A percentile compares a stretch with the other conserved stretches of the same genome.
Conservation (phyloP, 768 basidiomycete genomes). For the Suillus subluteus region DNA sequence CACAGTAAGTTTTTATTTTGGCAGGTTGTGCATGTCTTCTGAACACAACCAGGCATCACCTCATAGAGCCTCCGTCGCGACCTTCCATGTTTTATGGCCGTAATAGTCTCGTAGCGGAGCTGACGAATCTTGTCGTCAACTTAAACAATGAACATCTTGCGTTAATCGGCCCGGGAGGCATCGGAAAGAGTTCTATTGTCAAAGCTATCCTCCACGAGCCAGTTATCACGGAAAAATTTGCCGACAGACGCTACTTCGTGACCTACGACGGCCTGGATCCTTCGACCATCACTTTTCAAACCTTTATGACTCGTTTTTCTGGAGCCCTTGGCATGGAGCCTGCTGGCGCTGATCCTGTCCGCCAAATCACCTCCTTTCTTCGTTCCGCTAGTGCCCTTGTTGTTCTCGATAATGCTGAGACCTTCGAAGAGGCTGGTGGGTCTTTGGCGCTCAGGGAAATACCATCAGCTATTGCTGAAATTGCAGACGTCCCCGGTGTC, state of each 20-base stretch:
- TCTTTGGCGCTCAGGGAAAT: too few species aligned
- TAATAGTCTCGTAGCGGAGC: not conserved
- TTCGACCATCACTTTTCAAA: not conserved
- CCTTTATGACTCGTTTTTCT: constrained; percentile 2
- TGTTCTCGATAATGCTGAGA: too few species aligned
- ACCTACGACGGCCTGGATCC: not conserved
- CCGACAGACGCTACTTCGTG: constrained; percentile 3
- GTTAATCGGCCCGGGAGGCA: not conserved
- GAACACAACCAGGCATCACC: not conserved
- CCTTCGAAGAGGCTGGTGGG: too few species aligned
- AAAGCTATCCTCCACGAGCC: constrained; percentile 6
- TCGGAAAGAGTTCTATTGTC: constrained; percentile 7
- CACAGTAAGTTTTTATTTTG: too few species aligned
- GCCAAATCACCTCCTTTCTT: too few species aligned
- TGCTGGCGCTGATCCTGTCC: not conserved
- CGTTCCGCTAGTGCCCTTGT: too few species aligned
- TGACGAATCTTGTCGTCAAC: not conserved
- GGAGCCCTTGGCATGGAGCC: not conserved
- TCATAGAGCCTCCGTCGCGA: not conserved
- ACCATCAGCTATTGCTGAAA: too few species aligned
- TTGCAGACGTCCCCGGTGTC: too few species aligned
- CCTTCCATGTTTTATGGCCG: not conserved
- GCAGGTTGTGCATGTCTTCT: not conserved
- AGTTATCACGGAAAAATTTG: not conserved
- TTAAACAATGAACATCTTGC: not conserved